phyloP scores from a whole-genome alignment of 768 basidiomycete species.

The Brasilioporus rufonigricans region DNA sequence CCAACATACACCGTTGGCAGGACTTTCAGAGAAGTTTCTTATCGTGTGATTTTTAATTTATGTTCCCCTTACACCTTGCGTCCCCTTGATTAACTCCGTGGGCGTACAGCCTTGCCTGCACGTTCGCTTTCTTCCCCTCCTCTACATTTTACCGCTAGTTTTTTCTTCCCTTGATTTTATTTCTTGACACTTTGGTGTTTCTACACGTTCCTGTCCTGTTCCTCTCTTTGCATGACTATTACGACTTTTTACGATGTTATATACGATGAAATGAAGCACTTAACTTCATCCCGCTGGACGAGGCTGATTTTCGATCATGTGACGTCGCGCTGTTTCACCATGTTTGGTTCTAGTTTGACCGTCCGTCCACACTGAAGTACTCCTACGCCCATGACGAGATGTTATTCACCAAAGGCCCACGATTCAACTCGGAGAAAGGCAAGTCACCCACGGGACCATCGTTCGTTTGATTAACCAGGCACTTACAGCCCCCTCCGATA shows the following conservation, averaged over 20 bases:
- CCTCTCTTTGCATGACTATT: constrained; percentile 17
- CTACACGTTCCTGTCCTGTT: neutral
- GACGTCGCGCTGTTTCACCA: constrained; percentile 18
- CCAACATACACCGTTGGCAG: constrained; percentile 13
- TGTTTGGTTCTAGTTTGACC: constrained; percentile 19
- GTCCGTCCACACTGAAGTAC: neutral
- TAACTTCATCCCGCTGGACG: constrained; percentile 1
- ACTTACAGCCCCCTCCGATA: constrained; percentile 29
- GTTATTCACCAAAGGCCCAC: constrained; percentile 51
- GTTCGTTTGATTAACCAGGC: neutral
- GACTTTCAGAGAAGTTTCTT: constrained; percentile 21
- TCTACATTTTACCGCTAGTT: constrained; percentile 9
- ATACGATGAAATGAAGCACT: constrained; percentile 26
- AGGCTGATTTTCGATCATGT: constrained; percentile 26
- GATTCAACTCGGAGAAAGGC: constrained; percentile 16
- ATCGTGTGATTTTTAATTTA: constrained; percentile 25
- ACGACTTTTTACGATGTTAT: constrained; percentile 30
- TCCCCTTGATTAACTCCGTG: neutral
- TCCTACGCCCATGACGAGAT: constrained; percentile 8
- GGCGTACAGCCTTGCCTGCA: neutral
- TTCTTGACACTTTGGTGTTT: constrained; percentile 12
- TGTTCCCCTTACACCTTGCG: constrained; percentile 11
- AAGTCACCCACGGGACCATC: neutral
- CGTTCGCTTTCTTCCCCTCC: constrained; percentile 1
- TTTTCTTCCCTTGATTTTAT: constrained; percentile 3